Evolutionary conservation across 108 stramenopile species (phyloP).

Genomic region (Cyclostephanos invisitatus): DNA sequence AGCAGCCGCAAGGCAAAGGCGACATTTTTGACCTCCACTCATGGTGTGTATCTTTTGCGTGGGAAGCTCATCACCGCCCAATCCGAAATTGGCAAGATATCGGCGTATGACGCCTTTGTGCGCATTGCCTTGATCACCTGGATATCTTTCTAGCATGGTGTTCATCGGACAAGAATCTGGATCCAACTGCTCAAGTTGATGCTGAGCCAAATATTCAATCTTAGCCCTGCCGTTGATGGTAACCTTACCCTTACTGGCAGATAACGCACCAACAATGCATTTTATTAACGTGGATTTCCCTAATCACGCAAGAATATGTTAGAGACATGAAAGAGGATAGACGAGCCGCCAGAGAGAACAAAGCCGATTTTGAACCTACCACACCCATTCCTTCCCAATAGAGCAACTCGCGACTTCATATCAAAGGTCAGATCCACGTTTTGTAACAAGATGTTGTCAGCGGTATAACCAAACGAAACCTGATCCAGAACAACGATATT

Average conservation of each 20-base stretch:
- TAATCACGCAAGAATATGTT: background rate
- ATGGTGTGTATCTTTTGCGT: constrained; percentile 79
- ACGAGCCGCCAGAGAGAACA: background rate
- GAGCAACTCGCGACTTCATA: constrained; percentile 51
- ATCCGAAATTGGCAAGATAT: constrained; percentile 77
- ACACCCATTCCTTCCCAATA: constrained; percentile 67
- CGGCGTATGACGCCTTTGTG: constrained; percentile 67
- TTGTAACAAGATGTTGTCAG: constrained; percentile 51
- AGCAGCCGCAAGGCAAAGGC: constrained; percentile 73
- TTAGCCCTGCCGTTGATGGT: constrained; percentile 73
- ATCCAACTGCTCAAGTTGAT: constrained; percentile 93
- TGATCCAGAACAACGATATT: constrained; percentile 79
- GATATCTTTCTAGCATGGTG: constrained; percentile 82
- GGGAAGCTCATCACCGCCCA: constrained; percentile 72
- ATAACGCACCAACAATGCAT: constrained; percentile 80
- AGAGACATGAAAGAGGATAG: background rate
- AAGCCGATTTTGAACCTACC: constrained; percentile 28
- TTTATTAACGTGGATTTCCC: constrained; percentile 87
- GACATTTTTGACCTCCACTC: constrained; percentile 90
- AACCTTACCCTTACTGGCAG: constrained; percentile 71
- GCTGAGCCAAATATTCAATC: constrained; percentile 92
- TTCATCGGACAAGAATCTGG: constrained; percentile 72
- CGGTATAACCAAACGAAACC: constrained; percentile 84
- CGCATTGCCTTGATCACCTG: constrained; percentile 67
- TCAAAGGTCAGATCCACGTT: constrained; percentile 64